A percentile compares a stretch with the other conserved stretches of the same genome.
These are phyloP conservation scores for Candida tropicalis DNA, from an alignment of 1,139 yeast genomes.

Conservation along the genomic window DNA sequence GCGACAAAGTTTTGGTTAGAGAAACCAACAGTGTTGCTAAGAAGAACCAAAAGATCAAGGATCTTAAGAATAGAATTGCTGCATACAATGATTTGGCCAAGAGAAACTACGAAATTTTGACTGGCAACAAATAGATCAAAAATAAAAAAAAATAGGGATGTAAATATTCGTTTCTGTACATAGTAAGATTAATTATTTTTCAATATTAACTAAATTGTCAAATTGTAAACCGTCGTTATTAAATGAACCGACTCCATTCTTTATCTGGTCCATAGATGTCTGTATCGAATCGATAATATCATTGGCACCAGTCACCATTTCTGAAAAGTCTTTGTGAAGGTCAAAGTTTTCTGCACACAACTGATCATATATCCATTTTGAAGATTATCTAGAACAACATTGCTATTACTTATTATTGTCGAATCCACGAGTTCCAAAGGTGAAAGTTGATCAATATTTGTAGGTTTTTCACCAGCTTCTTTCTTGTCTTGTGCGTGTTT, in stretches of 20 bases:
- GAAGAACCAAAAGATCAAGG: constrained; percentile 35
- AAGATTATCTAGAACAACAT: constrained; percentile 31
- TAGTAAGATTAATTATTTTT: constrained; percentile 4
- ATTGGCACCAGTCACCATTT: constrained; percentile 25
- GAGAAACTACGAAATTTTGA: constrained; percentile 31
- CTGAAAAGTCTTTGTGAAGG: constrained; percentile 27
- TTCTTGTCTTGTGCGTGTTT: constrained; percentile 48
- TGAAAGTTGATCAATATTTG: constrained; percentile 33
- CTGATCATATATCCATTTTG: constrained; percentile 41
- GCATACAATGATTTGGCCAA: constrained; percentile 45
- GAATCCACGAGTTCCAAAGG: constrained; percentile 41
- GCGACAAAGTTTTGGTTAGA: constrained; percentile 51
- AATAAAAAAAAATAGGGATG: neutral
- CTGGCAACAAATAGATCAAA: neutral
- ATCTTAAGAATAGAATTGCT: constrained; percentile 45
- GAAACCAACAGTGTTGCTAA: constrained; percentile 37
- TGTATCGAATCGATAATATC: constrained; percentile 26
- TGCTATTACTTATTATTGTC: constrained; percentile 26
- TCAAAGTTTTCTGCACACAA: constrained; percentile 39
- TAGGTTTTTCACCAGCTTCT: constrained; percentile 24
- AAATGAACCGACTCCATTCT: constrained; percentile 25
- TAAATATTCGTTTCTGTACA: constrained; percentile 9
- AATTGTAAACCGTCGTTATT: neutral
- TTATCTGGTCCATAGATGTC: constrained; percentile 25
- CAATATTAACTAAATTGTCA: constrained; percentile 4